phyloP scores from a whole-genome alignment of 2,329 filamentous ascomycete genomes.

The Epichloe brachyelytri region DNA sequence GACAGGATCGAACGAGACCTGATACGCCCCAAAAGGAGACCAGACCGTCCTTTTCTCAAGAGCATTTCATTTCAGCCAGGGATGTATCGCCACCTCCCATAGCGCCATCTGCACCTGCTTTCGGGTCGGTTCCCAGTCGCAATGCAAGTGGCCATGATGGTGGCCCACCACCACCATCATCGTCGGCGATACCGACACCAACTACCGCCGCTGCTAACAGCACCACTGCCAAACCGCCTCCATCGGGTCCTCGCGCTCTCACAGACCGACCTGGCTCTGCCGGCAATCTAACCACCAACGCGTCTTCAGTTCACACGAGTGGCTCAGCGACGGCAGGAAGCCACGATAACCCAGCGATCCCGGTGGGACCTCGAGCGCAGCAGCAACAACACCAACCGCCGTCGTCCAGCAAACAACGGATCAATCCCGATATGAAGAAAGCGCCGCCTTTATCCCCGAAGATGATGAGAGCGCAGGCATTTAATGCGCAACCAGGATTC shows the following conservation, averaged over 20 bases:
- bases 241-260: constrained; percentile 40
- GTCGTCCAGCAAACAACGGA: constrained; percentile 47
- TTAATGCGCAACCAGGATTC: constrained; percentile 28
- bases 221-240: constrained; percentile 28
- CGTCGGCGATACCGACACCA: background rate
- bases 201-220: background rate
- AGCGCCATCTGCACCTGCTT: constrained; percentile 44
- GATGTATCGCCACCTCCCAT: constrained; percentile 45
- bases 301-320: constrained; percentile 20
- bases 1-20: constrained; percentile 33
- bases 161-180: constrained; percentile 14
- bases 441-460: constrained; percentile 38
- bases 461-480: constrained; percentile 35
- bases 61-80: constrained; percentile 31
- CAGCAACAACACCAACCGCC: constrained; percentile 30
- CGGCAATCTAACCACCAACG: constrained; percentile 16
- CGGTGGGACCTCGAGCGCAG: constrained; percentile 40
- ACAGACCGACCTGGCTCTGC: constrained; percentile 36
- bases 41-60: constrained; percentile 34
- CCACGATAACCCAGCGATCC: constrained; percentile 35
- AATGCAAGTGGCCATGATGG: constrained; percentile 16
- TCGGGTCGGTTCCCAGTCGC: constrained; percentile 41
- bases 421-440: constrained; percentile 40
- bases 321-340: constrained; percentile 28
- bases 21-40: constrained; percentile 37